Conservation (phyloP, 805 yeast species). For the Suhomyces kilbournensis region DNA sequence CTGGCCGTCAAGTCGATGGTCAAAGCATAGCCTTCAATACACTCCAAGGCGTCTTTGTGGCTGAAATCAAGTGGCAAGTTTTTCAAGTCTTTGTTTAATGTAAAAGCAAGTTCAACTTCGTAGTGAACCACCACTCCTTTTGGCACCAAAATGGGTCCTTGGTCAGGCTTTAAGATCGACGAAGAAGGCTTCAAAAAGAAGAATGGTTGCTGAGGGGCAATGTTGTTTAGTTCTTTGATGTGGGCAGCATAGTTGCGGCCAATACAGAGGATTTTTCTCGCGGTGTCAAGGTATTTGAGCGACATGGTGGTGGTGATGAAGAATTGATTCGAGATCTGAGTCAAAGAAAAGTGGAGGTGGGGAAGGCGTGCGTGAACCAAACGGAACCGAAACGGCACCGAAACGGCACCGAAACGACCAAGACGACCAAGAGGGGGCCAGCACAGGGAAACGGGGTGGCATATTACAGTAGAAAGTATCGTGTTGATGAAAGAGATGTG, state of each 20-base stretch:
- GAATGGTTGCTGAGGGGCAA: constrained; percentile 81
- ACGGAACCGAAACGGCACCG: not conserved
- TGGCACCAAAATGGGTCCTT: constrained; percentile 83
- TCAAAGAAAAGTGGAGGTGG: not conserved
- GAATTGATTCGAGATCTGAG: not conserved
- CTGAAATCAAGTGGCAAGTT: constrained; percentile 60
- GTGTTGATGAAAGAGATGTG: no score
- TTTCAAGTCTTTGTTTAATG: constrained; percentile 61
- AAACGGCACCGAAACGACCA: no score
- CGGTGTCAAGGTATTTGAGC: constrained; percentile 51
- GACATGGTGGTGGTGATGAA: constrained; percentile 13
- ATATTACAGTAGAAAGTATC: no score
- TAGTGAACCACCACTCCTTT: constrained; percentile 79
- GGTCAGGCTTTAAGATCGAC: constrained; percentile 54
- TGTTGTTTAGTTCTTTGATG: constrained; percentile 81
- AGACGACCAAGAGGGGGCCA: no score
- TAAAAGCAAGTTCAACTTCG: constrained; percentile 87
- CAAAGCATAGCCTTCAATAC: constrained; percentile 83
- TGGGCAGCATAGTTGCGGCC: constrained; percentile 99
- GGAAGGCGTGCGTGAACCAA: not conserved
- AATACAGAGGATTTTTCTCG: constrained; percentile 84
- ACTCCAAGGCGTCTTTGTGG: constrained; percentile 65
- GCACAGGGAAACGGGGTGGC: no score
- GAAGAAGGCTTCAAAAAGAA: constrained; percentile 90
- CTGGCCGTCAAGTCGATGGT: constrained; percentile 95